These are phyloP conservation scores for Kalaharituber pfeilii DNA, from an alignment of 2,329 filamentous ascomycete species.

Conservation along the genomic window DNA sequence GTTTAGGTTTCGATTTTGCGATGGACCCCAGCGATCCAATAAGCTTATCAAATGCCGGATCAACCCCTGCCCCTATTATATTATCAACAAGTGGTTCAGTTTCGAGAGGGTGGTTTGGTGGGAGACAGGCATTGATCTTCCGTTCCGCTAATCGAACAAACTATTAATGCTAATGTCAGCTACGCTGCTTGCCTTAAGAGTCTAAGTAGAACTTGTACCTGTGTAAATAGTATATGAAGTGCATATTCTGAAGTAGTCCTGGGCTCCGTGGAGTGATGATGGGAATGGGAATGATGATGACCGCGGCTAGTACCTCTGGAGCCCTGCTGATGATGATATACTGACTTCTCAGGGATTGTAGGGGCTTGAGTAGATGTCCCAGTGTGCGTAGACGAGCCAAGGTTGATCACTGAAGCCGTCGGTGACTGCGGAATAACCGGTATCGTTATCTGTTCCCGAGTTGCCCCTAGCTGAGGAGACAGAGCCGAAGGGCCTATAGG, in stretches of 20 bases:
- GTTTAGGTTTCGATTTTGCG: conserved; percentile 52
- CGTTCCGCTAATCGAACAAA: conserved; percentile 96
- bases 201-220: conserved; percentile 36
- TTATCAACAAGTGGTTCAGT: conserved; percentile 70
- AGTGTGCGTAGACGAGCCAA: not conserved
- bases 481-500: conserved; percentile 20
- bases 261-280: conserved; percentile 40
- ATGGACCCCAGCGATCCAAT: conserved; percentile 51
- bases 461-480: conserved; percentile 17
- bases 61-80: conserved; percentile 77
- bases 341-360: conserved; percentile 6
- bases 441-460: conserved; percentile 22
- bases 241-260: conserved; percentile 87
- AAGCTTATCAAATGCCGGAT: conserved; percentile 80
- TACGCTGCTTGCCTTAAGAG: not conserved
- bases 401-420: conserved; percentile 16
- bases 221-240: conserved; percentile 87
- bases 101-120: conserved; percentile 49
- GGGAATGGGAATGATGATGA: conserved; percentile 60
- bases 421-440: conserved; percentile 22
- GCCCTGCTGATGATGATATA: conserved; percentile 15
- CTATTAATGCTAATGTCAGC: conserved; percentile 26
- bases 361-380: conserved; percentile 7
- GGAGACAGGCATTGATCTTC: conserved; percentile 75
- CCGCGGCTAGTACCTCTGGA: conserved; percentile 22